A percentile compares a stretch with the other conserved stretches of the same genome.
phyloP scores from a whole-genome alignment of 2,329 filamentous ascomycete species.

The Sclerotinia spermophila region DNA sequence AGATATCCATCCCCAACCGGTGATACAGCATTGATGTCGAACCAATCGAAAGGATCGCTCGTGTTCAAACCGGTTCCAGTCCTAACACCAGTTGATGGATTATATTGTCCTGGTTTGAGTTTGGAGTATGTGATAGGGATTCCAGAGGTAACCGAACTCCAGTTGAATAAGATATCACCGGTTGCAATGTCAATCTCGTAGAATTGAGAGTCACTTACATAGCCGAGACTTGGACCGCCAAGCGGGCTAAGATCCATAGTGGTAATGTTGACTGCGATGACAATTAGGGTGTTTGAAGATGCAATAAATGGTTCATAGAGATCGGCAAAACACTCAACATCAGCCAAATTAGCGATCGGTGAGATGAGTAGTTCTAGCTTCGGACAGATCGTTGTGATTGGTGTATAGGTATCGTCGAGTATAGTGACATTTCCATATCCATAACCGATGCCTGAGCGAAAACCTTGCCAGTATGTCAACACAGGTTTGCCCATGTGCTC shows the following conservation, averaged over 20 bases:
- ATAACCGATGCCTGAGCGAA: background rate
- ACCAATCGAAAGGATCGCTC: conserved; percentile 32
- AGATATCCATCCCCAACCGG: conserved; percentile 31
- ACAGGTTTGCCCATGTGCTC: background rate
- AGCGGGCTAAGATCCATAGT: conserved; percentile 33
- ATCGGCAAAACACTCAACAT: background rate
- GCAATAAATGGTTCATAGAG: background rate
- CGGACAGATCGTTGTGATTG: conserved; percentile 4
- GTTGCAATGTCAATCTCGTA: conserved; percentile 44
- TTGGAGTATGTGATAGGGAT: conserved; percentile 11
- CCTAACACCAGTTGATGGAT: background rate
- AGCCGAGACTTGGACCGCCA: conserved; percentile 38
- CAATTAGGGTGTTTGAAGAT: background rate
- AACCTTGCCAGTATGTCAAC: background rate
- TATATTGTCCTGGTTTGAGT: background rate
- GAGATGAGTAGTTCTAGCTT: background rate
- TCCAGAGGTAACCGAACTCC: conserved; percentile 41
- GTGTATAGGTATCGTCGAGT: background rate
- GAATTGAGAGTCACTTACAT: conserved; percentile 40
- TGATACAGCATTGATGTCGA: conserved; percentile 35
- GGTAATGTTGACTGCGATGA: background rate
- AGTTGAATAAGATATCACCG: conserved; percentile 40
- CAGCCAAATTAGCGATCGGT: background rate
- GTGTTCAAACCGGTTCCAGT: background rate
- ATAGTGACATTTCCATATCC: conserved; percentile 1